Evolutionary conservation across 2,329 filamentous ascomycete genomes (phyloP), one percentile per base, ranked within the genome.

Genomic region (Colletotrichum tanaceti): DNA sequence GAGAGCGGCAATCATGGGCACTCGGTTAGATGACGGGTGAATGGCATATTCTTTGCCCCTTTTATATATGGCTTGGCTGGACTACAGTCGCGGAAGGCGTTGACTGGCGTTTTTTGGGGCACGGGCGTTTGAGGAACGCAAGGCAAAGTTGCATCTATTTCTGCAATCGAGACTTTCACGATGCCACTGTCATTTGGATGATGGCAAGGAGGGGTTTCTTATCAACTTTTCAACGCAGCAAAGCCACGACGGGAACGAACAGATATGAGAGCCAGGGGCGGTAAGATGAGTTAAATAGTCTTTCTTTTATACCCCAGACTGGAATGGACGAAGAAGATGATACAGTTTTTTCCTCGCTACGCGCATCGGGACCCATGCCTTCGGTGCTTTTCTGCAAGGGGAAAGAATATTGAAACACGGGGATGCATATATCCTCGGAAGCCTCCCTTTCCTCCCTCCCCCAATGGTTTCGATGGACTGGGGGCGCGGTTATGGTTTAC

Each of bases 401-500:
- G 2, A 24, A 5, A 41, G 13, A 32, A 35, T 52, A 60, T 32
- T 60, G 46, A 43, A 43, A 60, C 38, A 52, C 35, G 11, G 14
- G 46, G 58, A 18, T 20, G 11, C 58, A 49, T 14, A 38, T 7
- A 28, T 50, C 16, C 13, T 16, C 32, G 11, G 16, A 18, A 32
- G 43, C 11, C 5, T 5, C 28, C 35, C 20, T 11, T 16, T 11
- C 14, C 24, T 11, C 14, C 5, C 14, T 18, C 14, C 14, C 5
- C 46, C 9, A 2, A 24, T 35, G 28, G 41, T 16, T 39, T n/a
- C 5, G 4, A 24, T 11, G 7, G 28, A 44, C 18, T 20, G 11
- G 18, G 6, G 11, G 9, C 11, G 39, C 39, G 20, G 47, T 32
- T 72, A 89, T 87, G 86, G 20, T 54, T 32, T 72, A 89, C 87